phyloP scores from a whole-genome alignment of 163 green algal genomes.

The Scenedesmus sp. region DNA sequence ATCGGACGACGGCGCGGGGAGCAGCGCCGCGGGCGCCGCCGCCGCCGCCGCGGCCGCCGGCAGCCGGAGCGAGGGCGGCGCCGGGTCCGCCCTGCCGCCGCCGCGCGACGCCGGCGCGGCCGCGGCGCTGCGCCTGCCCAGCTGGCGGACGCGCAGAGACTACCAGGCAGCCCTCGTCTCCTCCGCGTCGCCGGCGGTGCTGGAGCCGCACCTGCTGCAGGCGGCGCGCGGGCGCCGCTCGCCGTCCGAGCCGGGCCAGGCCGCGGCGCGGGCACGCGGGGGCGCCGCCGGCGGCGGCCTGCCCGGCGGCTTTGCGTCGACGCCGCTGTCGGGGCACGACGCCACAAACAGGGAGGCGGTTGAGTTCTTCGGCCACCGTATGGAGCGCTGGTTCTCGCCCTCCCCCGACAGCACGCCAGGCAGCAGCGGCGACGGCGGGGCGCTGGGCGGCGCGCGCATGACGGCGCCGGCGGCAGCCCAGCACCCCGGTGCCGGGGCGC shows the following conservation, averaged over 20 bases:
- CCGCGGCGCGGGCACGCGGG: not conserved
- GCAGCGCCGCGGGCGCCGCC: not conserved
- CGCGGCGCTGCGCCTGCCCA: not conserved
- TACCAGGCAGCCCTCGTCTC: constrained; percentile 15
- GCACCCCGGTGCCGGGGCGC: too few relatives aligned
- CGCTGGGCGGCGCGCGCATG: too few relatives aligned
- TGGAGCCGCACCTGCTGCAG: not conserved
- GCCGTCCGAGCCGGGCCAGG: constrained; percentile 5
- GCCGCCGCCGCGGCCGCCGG: not conserved
- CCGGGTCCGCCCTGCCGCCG: not conserved
- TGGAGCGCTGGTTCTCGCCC: constrained; percentile 20
- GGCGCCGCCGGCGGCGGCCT: not conserved
- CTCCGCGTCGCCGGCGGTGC: not conserved
- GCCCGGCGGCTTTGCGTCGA: not conserved
- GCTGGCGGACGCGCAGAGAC: constrained; percentile 12
- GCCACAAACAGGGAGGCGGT: constrained; percentile 17
- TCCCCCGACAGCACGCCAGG: too few relatives aligned
- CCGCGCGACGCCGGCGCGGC: not conserved
- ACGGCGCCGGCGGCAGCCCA: too few relatives aligned
- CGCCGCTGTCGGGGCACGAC: constrained; percentile 10
- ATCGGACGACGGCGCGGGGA: not conserved
- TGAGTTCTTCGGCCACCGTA: constrained; percentile 22
- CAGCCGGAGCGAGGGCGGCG: not conserved
- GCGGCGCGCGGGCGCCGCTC: not conserved
- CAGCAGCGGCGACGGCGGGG: too few relatives aligned